These are phyloP conservation scores for Mytilinidion resinicola DNA, from an alignment of 495 filamentous ascomycete genomes.

Conservation along the genomic window DNA sequence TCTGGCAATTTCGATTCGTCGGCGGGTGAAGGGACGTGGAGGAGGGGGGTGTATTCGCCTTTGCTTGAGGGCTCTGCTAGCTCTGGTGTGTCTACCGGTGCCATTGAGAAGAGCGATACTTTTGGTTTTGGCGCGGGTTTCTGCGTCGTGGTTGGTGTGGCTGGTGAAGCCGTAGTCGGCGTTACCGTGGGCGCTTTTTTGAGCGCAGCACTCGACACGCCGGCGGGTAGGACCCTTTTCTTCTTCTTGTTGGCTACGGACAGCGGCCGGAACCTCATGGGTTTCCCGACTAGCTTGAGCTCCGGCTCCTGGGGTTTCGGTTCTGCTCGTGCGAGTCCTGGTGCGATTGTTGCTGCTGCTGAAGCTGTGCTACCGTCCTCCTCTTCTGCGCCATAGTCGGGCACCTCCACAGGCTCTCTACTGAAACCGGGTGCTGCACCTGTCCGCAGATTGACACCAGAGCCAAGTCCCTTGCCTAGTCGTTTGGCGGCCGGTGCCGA, in stretches of 20 bases:
- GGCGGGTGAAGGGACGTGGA: slow-evolving; percentile 10
- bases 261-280: slow-evolving; percentile 81
- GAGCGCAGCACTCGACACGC: not conserved
- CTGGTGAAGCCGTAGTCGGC: not conserved
- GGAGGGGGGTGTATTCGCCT: slow-evolving; percentile 38
- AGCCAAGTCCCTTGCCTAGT: slow-evolving; percentile 33
- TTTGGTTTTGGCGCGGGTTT: slow-evolving; percentile 33
- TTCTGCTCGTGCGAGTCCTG: slow-evolving; percentile 12
- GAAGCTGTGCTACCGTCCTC: not conserved
- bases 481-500: slow-evolving; percentile 32
- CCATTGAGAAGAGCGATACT: slow-evolving; percentile 57
- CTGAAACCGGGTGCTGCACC: slow-evolving; percentile 72
- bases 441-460: slow-evolving; percentile 68
- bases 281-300: slow-evolving; percentile 65
- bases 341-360: not conserved
- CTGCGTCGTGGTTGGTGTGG: slow-evolving; percentile 17
- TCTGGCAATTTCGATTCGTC: slow-evolving; percentile 21
- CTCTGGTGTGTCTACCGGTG: slow-evolving; percentile 31
- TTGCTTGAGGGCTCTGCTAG: slow-evolving; percentile 21
- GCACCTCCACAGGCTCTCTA: slow-evolving; percentile 40
- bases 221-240: slow-evolving; percentile 31
- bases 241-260: slow-evolving; percentile 74
- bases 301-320: slow-evolving; percentile 47
- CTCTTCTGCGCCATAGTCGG: not conserved
- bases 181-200: not conserved